These are phyloP conservation scores for Digitaria exilis DNA, from an alignment of 202 grass and related monocot species.

Conservation along the genomic window DNA sequence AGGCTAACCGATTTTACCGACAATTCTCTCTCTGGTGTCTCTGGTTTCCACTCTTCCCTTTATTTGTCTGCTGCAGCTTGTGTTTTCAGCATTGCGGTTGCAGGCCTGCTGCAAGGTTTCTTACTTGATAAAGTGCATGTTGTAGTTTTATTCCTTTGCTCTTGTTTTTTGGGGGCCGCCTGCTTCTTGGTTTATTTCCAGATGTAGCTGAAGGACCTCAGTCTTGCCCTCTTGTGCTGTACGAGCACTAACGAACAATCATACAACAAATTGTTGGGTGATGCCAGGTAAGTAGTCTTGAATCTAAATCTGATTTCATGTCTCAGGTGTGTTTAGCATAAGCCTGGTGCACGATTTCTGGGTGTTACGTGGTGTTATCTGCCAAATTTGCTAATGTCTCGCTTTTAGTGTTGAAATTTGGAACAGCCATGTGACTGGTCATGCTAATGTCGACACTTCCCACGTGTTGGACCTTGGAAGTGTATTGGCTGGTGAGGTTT, in stretches of 20 bases:
- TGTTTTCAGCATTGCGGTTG: neutral
- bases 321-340: neutral
- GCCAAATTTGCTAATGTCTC: neutral
- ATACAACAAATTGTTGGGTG: neutral
- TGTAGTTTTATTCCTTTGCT: neutral
- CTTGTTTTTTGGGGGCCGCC: neutral
- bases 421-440: conserved; percentile 5
- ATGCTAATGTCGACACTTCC: neutral
- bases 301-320: neutral
- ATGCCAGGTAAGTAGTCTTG: neutral
- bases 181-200: neutral
- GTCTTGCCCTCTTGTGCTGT: neutral
- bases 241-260: neutral
- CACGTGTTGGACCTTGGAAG: neutral
- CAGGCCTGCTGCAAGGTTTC: neutral
- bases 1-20: conserved; percentile 31
- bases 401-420: neutral
- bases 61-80: neutral
- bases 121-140: conserved; percentile 7
- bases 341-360: neutral
- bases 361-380: too few species aligned
- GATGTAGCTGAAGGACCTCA: neutral
- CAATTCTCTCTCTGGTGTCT: neutral
- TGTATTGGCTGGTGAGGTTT: neutral
- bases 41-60: neutral